Evolutionary conservation across 2,329 filamentous ascomycete species (phyloP).

Genomic region (Sporothrix dimorphospora): DNA sequence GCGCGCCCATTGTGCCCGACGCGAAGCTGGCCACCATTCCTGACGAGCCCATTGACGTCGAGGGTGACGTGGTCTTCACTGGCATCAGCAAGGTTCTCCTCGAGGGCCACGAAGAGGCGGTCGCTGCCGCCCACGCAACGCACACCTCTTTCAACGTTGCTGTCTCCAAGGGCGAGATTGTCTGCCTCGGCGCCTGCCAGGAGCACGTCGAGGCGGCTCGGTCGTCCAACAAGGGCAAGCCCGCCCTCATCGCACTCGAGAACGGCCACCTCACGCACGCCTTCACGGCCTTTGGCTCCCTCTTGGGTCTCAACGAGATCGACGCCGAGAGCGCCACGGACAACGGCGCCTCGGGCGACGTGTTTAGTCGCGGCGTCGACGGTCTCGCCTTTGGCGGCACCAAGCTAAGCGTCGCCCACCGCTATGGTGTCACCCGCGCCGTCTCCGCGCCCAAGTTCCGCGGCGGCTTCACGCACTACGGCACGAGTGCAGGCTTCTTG

Average conservation of each 20-base stretch:
- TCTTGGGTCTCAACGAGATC: conserved; percentile 66
- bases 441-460: conserved; percentile 58
- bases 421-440: conserved; percentile 62
- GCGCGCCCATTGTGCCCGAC: conserved; percentile 46
- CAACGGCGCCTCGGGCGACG: conserved; percentile 52
- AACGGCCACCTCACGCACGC: conserved; percentile 65
- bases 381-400: conserved; percentile 59
- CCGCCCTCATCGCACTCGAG: conserved; percentile 51
- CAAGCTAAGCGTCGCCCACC: conserved; percentile 56
- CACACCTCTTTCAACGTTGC: conserved; percentile 44
- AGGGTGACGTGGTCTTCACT: conserved; percentile 55
- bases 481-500: conserved; percentile 62
- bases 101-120: conserved; percentile 44
- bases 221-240: conserved; percentile 26
- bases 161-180: conserved; percentile 56
- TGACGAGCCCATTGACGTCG: conserved; percentile 47
- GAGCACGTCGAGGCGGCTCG: conserved; percentile 47
- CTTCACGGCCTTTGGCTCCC: conserved; percentile 63
- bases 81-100: conserved; percentile 59
- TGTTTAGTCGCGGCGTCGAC: conserved; percentile 62
- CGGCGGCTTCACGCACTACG: conserved; percentile 51
- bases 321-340: conserved; percentile 59
- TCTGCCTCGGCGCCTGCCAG: conserved; percentile 59
- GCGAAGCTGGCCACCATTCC: conserved; percentile 46
- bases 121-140: conserved; percentile 26